Base-by-base conservation (phyloP, 2,329 filamentous ascomycete genomes). In the Zopfia rhizophila region DNA sequence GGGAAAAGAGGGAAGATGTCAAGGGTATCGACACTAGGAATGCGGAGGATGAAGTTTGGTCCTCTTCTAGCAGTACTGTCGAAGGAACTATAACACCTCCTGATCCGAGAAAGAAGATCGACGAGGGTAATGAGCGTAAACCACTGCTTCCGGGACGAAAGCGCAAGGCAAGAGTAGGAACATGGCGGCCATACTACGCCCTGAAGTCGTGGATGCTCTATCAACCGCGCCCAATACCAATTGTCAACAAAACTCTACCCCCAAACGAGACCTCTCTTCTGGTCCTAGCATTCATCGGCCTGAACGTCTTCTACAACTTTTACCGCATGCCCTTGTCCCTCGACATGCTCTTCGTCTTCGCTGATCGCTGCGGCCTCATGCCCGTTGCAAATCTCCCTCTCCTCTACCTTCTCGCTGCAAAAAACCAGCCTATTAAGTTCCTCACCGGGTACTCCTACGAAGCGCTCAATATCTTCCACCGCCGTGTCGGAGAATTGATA, bases 361-460 rank as follows among this genome's bases (percentile, higher is more conserved):
- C 81, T 45, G 83, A 86, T 58, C 75, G 83, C 21, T 76, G 79
- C 25, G 82, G 82, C 4, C 73, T 80, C 29, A 60, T 85, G 3
- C 80, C 81, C 55, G 73, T 74, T 12, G 72, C 75, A 8, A 82
- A 81, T 44, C 65, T 82, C 1, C 78, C 79, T 3, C 66, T 80
- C 27, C 73, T 88, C 3, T 88, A 88, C 62, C 72, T 88, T 4
- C 74, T 88, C 3, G 79, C 82, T 2, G 85, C 86, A 22, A 89
- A 88, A 65, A 88, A 84, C 48, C 84, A 87, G 51, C 85, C 85
- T 0, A 61, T 88, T 23, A 81, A 81, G 46, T 56, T 76, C 2
- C 70, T 88, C 13, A 87, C 84, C 0, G 84, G 85, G 3, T 79
- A 80, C 51, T 87, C 84, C 0, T 88, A 88, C 59, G 85, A 88